phyloP scores from a whole-genome alignment of 2,329 filamentous ascomycete species.

The Dactylellina leptospora region DNA sequence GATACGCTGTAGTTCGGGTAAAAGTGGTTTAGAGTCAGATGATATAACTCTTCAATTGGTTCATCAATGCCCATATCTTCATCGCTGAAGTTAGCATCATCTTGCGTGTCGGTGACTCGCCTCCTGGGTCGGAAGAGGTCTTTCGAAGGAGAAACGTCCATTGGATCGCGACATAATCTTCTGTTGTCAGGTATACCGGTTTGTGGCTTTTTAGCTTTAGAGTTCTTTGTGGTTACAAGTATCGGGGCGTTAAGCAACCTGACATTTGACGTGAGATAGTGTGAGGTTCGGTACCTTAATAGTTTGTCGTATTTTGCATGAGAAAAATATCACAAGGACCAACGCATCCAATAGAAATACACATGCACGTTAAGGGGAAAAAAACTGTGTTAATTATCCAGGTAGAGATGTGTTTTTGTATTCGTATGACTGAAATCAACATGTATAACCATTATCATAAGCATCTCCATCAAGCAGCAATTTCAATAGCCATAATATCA shows the following conservation, averaged over 20 bases:
- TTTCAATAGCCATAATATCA: slow-evolving; percentile 30
- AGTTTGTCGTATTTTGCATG: no score
- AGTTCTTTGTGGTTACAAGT: not conserved
- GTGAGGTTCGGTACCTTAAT: no score
- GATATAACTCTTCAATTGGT: slow-evolving; percentile 46
- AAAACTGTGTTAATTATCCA: no score
- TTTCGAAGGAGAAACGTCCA: slow-evolving; percentile 40
- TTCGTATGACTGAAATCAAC: no score
- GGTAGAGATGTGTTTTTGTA: no score
- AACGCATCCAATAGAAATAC: slow-evolving; percentile 6
- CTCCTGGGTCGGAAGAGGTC: slow-evolving; percentile 29
- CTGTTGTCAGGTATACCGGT: not conserved
- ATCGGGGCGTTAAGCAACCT: no score
- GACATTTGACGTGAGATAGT: no score
- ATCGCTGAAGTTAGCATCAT: slow-evolving; percentile 5
- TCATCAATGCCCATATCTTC: slow-evolving; percentile 19
- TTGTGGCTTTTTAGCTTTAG: not conserved
- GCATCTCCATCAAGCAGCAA: slow-evolving; percentile 28
- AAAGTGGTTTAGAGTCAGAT: slow-evolving; percentile 40
- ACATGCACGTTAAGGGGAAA: no score
- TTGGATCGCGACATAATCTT: slow-evolving; percentile 34
- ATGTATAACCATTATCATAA: no score
- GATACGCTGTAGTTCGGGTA: slow-evolving; percentile 32
- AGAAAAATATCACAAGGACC: slow-evolving; percentile 11
- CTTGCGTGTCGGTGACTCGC: slow-evolving; percentile 1